Evolutionary conservation across 495 filamentous ascomycete species (phyloP), one percentile per base, ranked within the genome.

Genomic region (Aspergillus coremiiformis): DNA sequence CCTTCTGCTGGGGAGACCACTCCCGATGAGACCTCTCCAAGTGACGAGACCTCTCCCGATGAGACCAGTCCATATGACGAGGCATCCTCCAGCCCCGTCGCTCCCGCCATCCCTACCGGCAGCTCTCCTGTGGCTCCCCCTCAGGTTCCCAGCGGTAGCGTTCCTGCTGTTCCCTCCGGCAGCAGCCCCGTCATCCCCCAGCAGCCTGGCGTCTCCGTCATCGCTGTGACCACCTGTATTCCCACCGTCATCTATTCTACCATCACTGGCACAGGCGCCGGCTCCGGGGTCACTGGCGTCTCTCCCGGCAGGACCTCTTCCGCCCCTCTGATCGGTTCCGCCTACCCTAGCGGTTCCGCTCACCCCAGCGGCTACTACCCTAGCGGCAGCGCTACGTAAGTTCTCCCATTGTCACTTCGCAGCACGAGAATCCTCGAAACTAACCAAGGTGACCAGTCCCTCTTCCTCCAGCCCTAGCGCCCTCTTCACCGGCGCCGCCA

Each of bases 401-500:
- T 63, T 33, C 39, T 17, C 37, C 45, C 22, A 37, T 53, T 30
- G 37, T 30, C n/a, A n/a, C n/a, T n/a, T n/a, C n/a, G n/a, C n/a
- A n/a, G n/a, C n/a, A n/a, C n/a, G n/a, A n/a, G n/a, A n/a, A n/a
- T n/a, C n/a, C n/a, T n/a, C n/a, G n/a, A n/a, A 50, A 33, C 60
- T 62, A 58, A 64, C 53, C 22, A 21, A 33, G 30, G 19, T 9
- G 1, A 23, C 20, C 55, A 68, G 65, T 47, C 57, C 61, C 45
- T 55, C 66, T 26, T 62, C 69, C 54, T 56, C 72, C 39, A 32
- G 63, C 52, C 62, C 66, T 46, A 62, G 65, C 56, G 53, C 74
- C 49, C 54, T 61, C 55, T 77, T 68, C 73, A 74, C 69, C 57
- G 74, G 72, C 61, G 74, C 75, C 43, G 74, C 70, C 55, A 69